Base-by-base conservation (phyloP, 345 rosid genomes). In the Combretum micranthum region DNA sequence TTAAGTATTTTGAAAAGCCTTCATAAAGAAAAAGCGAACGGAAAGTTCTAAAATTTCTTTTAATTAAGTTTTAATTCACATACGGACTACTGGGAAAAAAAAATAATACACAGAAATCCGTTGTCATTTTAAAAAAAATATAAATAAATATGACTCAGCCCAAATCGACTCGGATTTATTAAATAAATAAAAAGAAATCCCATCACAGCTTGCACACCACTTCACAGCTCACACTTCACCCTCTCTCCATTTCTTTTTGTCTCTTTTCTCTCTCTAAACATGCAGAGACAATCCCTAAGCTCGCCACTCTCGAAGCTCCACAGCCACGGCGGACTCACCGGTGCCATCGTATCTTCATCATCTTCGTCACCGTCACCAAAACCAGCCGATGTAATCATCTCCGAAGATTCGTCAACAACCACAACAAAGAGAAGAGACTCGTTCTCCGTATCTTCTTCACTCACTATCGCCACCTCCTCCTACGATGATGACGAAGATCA, bases 271-370 rank as follows among this genome's bases (percentile, higher is more conserved):
- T 45, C 52, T 47, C 63, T 63, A 57, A 59, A 68, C 83, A n/a
- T 89, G 99, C 99, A 93, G 60, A 83, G 99, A 42, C 89, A 83
- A 44, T 93, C 99, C 14, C 80, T 86, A 3, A 88, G 96, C 58
- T 84, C 98, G 2, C 94, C 98, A 9, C 70, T 57, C 59, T 72
- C 87, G 61, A 86, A n/a, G 83, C 80, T 79, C 68, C 76, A 77
- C 65, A 42, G 66, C 82, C 75, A 87, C 67, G 92, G 87, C 50
- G 85, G 67, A 48, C 26, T 55, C 47, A 12, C 44, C 19, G 37
- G 69, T 14, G 67, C 74, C 39, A 80, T 72, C 23, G 84, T 32
- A 4, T 32, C 39, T 1, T 11, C 39, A 7, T 32, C 39, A 32
- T 32, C n/a, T n/a, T n/a, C n/a, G n/a, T n/a, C 65, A 25, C 42